Evolutionary conservation across 1,284 basidiomycete genomes (phyloP), one percentile per base, ranked within the genome.

Genomic region (Leucoagaricus sp.): DNA sequence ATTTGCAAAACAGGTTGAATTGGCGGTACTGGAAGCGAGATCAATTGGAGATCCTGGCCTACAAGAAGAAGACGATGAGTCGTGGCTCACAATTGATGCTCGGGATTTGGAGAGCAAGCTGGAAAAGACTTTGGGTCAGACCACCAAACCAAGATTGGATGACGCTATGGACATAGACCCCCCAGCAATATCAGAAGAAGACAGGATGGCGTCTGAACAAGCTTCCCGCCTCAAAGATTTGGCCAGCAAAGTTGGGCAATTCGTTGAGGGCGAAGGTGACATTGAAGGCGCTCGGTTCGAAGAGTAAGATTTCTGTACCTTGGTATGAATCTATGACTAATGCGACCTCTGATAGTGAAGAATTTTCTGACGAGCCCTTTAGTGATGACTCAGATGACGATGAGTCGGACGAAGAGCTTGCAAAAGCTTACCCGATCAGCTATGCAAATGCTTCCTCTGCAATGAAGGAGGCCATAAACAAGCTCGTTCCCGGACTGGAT

Each of bases 241-340:
- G 49, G 94, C 95, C 9, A 76, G 82, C 60, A 92, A 93, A 69
- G 91, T 98, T 0, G 87, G 93, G 65, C 78, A 80, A 28, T 98
- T 98, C 67, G 85, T 98, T 1, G 87, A 94, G 63, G 93, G 91
- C 1, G 75, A 94, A 68, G 95, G 95, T 4, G 88, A 91, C 61
- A 60, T 96, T 4, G 87, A 93, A 63, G 95, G 95, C 1, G 95
- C 93, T 0, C 73, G 80, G 60, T 96, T 98, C 65, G 84, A 88
- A 49, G 94, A 96, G 94, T 96, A 72, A 66, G 91, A 52, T 40
- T 28, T 53, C 51, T 59, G 23, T 45, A 23, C 10, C 23, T 19
- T 21, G 13, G 19, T n/a, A n/a, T n/a, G 19, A 13, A 44, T 8
- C 9, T 62, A 36, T 53, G 29, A 47, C 28, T 56, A 53, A 56